phyloP scores from a whole-genome alignment of 1,284 basidiomycete species.

The Schizophyllum commune region DNA sequence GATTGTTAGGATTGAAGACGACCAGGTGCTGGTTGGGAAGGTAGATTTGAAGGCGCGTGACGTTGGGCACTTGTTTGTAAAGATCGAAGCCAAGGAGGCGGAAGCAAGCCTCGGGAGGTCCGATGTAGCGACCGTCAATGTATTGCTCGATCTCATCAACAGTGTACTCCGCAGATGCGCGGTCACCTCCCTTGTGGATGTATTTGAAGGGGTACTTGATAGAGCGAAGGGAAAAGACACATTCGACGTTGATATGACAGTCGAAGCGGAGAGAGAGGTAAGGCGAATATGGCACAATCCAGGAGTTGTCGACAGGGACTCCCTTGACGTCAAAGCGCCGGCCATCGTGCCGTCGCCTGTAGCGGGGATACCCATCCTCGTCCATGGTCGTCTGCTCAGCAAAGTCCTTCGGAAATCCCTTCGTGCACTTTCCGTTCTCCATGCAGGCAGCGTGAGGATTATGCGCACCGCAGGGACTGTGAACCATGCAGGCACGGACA shows the following conservation, averaged over 20 bases:
- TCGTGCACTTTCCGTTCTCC: constrained; percentile 26
- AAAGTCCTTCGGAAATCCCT: constrained; percentile 27
- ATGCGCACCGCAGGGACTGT: constrained; percentile 24
- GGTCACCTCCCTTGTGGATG: constrained; percentile 32
- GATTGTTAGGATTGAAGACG: constrained; percentile 22
- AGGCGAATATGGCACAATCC: constrained; percentile 28
- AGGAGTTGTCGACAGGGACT: constrained; percentile 16
- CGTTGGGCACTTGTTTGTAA: constrained; percentile 24
- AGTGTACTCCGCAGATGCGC: not conserved
- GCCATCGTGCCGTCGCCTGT: constrained; percentile 22
- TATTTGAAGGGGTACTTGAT: constrained; percentile 43
- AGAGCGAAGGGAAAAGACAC: constrained; percentile 20
- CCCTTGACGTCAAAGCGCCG: constrained; percentile 11
- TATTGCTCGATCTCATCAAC: constrained; percentile 23
- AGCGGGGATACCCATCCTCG: constrained; percentile 25
- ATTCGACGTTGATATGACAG: constrained; percentile 23
- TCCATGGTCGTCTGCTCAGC: constrained; percentile 19
- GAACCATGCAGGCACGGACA: constrained; percentile 23
- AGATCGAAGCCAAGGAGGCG: constrained; percentile 21
- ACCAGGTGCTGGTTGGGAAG: constrained; percentile 28
- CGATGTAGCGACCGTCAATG: constrained; percentile 24
- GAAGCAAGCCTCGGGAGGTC: constrained; percentile 20
- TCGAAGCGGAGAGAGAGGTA: constrained; percentile 24
- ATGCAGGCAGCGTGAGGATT: constrained; percentile 22
- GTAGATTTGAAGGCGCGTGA: constrained; percentile 32